phyloP scores from a whole-genome alignment of 495 filamentous ascomycete genomes.

The Podospora conica region DNA sequence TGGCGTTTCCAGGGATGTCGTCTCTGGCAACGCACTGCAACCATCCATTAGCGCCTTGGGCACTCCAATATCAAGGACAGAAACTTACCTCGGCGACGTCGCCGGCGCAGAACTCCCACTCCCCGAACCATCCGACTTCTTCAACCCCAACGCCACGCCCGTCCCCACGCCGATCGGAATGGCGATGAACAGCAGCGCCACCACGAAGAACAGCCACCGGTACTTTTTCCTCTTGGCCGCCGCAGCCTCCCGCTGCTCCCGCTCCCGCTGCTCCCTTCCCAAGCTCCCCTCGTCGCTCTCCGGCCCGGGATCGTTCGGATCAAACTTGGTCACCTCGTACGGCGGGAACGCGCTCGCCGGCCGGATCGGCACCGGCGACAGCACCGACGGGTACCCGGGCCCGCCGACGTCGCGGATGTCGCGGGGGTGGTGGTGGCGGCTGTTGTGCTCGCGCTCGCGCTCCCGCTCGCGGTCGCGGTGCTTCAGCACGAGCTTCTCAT shows the following conservation, averaged over 20 bases:
- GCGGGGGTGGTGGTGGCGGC: too few relatives aligned
- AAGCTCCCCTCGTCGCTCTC: not conserved
- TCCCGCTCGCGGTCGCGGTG: not conserved
- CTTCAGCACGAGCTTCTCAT: conserved; percentile 13
- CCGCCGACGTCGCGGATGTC: not conserved
- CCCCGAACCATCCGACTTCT: conserved; percentile 3
- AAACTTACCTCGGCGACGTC: conserved; percentile 20
- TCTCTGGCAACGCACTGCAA: not conserved
- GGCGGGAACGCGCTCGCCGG: not conserved
- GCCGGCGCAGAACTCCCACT: not conserved
- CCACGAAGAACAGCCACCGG: conserved; percentile 24
- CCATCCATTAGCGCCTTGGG: not conserved
- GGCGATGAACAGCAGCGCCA: conserved; percentile 26
- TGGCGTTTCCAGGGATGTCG: conserved; percentile 5
- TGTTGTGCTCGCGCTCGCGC: not conserved
- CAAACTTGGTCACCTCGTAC: not conserved
- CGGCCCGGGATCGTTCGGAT: not conserved
- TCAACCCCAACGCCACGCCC: conserved; percentile 26
- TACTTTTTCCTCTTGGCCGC: conserved; percentile 21
- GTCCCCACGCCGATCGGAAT: conserved; percentile 32
- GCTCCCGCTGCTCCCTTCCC: not conserved
- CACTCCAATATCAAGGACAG: not conserved
- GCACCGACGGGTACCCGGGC: not conserved
- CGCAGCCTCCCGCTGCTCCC: conserved; percentile 2
- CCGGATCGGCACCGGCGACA: not conserved